Evolutionary conservation across 192 early-diverging fungal genomes (phyloP), one percentile per base, ranked within the genome.

Genomic region (Umbelopsis vinacea): DNA sequence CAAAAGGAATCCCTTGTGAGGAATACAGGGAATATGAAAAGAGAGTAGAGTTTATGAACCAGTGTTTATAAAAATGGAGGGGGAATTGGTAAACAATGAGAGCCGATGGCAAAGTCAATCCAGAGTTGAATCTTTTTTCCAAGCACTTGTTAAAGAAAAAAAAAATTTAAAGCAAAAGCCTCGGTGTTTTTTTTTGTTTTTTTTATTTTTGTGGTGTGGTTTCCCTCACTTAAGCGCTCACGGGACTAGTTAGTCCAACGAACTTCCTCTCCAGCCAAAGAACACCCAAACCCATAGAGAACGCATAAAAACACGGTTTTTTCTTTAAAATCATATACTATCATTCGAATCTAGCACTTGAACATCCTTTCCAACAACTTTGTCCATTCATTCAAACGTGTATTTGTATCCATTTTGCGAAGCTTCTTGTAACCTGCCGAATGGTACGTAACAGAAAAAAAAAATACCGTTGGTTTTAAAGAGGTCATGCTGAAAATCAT

Each of bases 151-250:
- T 54, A 54, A 63, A 63, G 33, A 63, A 63, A 63, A 63, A n/a
- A 63, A 63, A 63, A 63, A 37, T 35, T 63, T 37, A 33, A 57
- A 37, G 19, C 15, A 63, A 57, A 57, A 22, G 57, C 15, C 57
- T 63, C 57, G 57, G 57, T 63, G 57, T 63, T 29, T 63, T 63
- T 63, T 63, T 63, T 12, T 63, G 33, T 63, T 63, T 63, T 63
- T 37, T n/a, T 37, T 17, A 3, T 37, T 22, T 12, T 12, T 37
- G 17, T 37, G 57, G 15, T 8, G 14, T 35, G 14, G 57, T 35
- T 63, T 63, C 29, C 15, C 57, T 63, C 5, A 37, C 26, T 17
- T 50, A 17, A 50, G 9, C 40, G 40, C 40, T 43, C 40, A 50
- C 48, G 48, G 48, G 48, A 50, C 48, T 17, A 50, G 17, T 8